Evolutionary conservation across 2,329 filamentous ascomycete species (phyloP).

Genomic region (Verruconis gallopava): DNA sequence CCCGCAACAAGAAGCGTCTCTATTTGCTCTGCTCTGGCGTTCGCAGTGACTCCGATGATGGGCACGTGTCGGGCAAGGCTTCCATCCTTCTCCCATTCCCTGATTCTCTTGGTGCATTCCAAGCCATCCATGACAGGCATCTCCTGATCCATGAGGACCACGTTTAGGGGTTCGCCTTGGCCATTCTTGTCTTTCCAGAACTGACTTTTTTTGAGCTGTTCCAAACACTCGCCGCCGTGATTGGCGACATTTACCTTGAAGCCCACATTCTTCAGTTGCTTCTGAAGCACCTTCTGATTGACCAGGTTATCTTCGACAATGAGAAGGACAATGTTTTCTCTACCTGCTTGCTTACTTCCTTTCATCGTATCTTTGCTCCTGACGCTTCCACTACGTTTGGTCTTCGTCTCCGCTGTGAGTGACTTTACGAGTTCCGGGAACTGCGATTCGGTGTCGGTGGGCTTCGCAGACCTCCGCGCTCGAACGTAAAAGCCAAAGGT

Average conservation of each 20-base stretch:
- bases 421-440: constrained; percentile 7
- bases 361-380: constrained; percentile 20
- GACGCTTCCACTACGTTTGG: background rate
- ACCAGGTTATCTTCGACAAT: constrained; percentile 26
- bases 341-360: constrained; percentile 5
- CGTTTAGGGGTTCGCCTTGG: constrained; percentile 14
- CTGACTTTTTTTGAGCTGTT: constrained; percentile 28
- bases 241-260: constrained; percentile 35
- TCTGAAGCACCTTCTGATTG: constrained; percentile 36
- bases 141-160: constrained; percentile 23
- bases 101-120: constrained; percentile 24
- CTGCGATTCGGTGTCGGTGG: constrained; percentile 2
- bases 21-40: constrained; percentile 28
- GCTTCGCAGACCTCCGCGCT: constrained; percentile 38
- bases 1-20: constrained; percentile 24
- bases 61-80: constrained; percentile 23
- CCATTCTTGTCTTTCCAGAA: constrained; percentile 21
- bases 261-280: constrained; percentile 36
- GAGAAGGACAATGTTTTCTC: constrained; percentile 11
- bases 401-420: constrained; percentile 5
- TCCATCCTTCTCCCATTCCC: constrained; percentile 24
- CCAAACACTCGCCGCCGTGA: constrained; percentile 36
- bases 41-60: constrained; percentile 30
- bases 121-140: constrained; percentile 31
- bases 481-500: constrained; percentile 69